These are phyloP conservation scores for Microglena sp. DNA, from an alignment of 139 green algal species.

Conservation along the genomic window DNA sequence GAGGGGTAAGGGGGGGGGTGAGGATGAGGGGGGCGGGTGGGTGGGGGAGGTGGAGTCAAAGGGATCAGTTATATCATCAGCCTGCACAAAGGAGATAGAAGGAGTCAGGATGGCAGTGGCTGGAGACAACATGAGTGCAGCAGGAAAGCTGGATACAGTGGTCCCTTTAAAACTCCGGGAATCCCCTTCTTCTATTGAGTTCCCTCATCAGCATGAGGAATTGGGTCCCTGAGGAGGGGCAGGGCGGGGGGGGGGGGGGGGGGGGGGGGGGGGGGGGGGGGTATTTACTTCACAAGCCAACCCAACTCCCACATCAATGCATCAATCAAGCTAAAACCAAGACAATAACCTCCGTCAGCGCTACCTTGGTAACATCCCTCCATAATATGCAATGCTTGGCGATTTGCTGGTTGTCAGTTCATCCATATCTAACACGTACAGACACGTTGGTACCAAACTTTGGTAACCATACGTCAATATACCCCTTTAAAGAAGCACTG, in stretches of 20 bases:
- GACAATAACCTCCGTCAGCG: not conserved
- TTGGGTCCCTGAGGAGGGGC: too few species aligned
- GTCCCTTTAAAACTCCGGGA: too few species aligned
- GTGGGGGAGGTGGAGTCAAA: not conserved
- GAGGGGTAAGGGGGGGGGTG: too few species aligned
- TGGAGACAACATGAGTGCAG: not conserved
- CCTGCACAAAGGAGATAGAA: too few species aligned
- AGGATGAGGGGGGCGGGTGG: not conserved
- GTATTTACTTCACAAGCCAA: not conserved
- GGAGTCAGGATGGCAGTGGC: not conserved
- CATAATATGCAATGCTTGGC: not conserved
- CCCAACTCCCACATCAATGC: not conserved
- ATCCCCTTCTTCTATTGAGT: too few species aligned
- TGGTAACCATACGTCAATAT: not conserved
- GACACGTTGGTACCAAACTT: too few species aligned
- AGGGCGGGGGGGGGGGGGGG: too few species aligned
- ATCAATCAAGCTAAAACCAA: not conserved
- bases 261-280: too few species aligned
- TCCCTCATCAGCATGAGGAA: too few species aligned
- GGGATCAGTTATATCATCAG: not conserved
- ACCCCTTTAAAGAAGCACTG: not conserved
- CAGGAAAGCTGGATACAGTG: too few species aligned
- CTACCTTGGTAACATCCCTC: not conserved
- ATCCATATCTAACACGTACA: not conserved
- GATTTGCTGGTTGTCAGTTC: not conserved